Base-by-base conservation (phyloP, 1,284 basidiomycete species). In the Ceratobasidium sp. region DNA sequence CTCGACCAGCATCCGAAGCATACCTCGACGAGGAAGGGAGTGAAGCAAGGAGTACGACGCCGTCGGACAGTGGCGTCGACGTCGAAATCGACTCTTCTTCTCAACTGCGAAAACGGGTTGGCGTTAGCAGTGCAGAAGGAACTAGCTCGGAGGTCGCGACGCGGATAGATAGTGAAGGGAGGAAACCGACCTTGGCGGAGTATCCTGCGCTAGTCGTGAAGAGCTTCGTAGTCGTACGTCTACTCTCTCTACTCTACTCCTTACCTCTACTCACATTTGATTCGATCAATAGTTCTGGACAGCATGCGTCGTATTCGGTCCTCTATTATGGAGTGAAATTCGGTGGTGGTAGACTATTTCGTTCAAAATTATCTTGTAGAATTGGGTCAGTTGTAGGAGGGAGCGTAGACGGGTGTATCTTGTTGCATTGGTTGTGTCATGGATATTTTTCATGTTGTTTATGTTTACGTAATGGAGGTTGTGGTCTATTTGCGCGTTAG, bases 271-370 rank as follows among this genome's bases (percentile, higher is more conserved):
- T 28, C 44, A 28, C 46, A 81, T 78, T 20, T 6, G 18, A 51
- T 18, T 51, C 18, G 10, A 3, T 51, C 49, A 51, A 20, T 63
- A 53, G 93, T 93, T 98, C 84, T 97, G 92, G 90, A 95, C 93
- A 1, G 96, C 96, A 0, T 94, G 92, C 79, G 85, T 96, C 51
- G 95, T 97, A 0, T 93, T 98, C 82, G 86, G 94, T 9, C 96
- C 97, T 0, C 88, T 97, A 40, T 85, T 98, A 42, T 95, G 94
- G 94, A 90, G 91, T n/a, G 96, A 98, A 86, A 87, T 96, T 72
- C 83, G 87, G 28, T 89, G 88, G 87, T 90, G 88, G 87, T 86
- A 79, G 63, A 67, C 15, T 68, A 18, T 53, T 53, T n/a, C 20
- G 13, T 53, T 53, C 51, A n/a, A n/a, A 6, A n/a, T 13, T 18